phyloP scores from a whole-genome alignment of 768 basidiomycete genomes.

The Pseudohyphozyma bogoriensis region DNA sequence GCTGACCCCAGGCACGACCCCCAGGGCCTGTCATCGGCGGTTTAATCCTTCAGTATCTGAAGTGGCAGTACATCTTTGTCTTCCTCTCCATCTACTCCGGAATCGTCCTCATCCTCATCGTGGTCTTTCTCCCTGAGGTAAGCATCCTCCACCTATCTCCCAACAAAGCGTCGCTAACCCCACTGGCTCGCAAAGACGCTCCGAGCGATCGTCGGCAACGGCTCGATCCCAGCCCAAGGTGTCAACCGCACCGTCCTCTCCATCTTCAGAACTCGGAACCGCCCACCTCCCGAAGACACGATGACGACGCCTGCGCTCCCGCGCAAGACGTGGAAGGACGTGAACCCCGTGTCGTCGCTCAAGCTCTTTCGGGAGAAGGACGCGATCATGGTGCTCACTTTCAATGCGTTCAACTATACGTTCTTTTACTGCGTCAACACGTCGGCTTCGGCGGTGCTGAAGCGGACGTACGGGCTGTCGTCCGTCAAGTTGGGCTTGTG shows the following conservation, averaged over 20 bases:
- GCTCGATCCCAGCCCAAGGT: constrained; percentile 38
- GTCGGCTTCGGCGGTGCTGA: constrained; percentile 54
- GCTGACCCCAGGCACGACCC: too few species aligned
- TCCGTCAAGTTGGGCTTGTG: constrained; percentile 64
- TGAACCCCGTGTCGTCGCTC: constrained; percentile 34
- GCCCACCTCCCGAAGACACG: too few species aligned
- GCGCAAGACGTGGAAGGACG: constrained; percentile 17
- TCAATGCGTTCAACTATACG: constrained; percentile 4
- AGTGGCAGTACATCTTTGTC: constrained; percentile 24
- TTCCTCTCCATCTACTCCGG: constrained; percentile 15
- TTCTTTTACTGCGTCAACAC: constrained; percentile 54
- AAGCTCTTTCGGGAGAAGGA: constrained; percentile 50
- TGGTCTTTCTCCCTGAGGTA: constrained; percentile 23
- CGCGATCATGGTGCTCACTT: constrained; percentile 45
- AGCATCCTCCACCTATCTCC: background rate
- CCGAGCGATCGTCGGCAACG: constrained; percentile 43
- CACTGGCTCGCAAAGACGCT: constrained; percentile 41
- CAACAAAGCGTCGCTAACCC: too few species aligned
- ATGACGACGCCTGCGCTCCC: constrained; percentile 11
- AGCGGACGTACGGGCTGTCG: constrained; percentile 50
- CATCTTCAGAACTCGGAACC: constrained; percentile 12
- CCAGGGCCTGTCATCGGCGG: constrained; percentile 16
- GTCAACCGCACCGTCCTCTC: constrained; percentile 39
- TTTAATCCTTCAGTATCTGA: background rate
- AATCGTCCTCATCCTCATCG: constrained; percentile 15